These are phyloP conservation scores for Biscogniauxia marginata DNA, from an alignment of 2,329 filamentous ascomycete species.

Conservation along the genomic window DNA sequence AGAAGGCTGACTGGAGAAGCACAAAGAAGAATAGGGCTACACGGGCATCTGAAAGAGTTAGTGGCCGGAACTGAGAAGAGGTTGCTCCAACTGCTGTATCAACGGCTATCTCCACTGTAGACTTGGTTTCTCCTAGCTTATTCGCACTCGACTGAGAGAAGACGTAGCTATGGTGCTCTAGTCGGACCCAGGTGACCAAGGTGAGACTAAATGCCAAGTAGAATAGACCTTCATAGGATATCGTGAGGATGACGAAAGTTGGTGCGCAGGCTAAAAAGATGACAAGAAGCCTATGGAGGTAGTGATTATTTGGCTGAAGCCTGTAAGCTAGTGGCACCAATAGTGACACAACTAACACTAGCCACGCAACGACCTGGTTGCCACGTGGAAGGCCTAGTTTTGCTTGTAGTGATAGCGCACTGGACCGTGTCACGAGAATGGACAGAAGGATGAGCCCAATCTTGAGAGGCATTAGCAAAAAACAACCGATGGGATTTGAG, in stretches of 20 bases:
- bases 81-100: constrained; percentile 15
- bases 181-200: constrained; percentile 83
- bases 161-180: constrained; percentile 75
- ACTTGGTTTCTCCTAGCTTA: constrained; percentile 13
- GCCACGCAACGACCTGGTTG: constrained; percentile 85
- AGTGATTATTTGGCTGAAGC: constrained; percentile 77
- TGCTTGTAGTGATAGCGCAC: constrained; percentile 78
- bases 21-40: constrained; percentile 94
- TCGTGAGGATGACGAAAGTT: constrained; percentile 91
- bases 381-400: constrained; percentile 82
- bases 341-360: constrained; percentile 74
- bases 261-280: constrained; percentile 93
- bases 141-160: constrained; percentile 34
- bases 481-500: constrained; percentile 14
- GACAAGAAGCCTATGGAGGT: constrained; percentile 83
- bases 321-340: constrained; percentile 79
- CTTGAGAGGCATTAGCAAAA: constrained; percentile 33
- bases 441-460: constrained; percentile 77
- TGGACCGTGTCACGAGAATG: constrained; percentile 84
- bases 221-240: constrained; percentile 95
- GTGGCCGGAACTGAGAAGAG: constrained; percentile 53
- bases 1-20: constrained; percentile 92
- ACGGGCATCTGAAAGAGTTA: constrained; percentile 80
- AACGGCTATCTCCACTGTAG: constrained; percentile 14
- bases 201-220: constrained; percentile 86